Percentiles rank a stretch among this genome's conserved stretches.
These are phyloP conservation scores for Aspergillus chevalieri DNA, from an alignment of 2,329 filamentous ascomycete species.

Conservation along the genomic window DNA sequence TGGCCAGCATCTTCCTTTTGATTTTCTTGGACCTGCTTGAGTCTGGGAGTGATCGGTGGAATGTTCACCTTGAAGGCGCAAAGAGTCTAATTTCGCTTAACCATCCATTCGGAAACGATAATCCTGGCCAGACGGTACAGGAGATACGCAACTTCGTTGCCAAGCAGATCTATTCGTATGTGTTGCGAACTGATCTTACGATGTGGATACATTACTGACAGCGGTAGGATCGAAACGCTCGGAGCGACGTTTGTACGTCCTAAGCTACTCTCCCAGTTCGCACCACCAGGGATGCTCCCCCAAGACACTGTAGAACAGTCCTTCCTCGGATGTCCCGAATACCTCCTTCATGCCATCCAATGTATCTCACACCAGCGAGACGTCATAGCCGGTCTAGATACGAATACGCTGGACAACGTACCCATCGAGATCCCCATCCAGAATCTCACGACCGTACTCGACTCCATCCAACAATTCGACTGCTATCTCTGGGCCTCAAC, in stretches of 20 bases:
- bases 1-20: slow-evolving; percentile 30
- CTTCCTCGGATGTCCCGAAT: slow-evolving; percentile 32
- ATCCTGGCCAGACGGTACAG: slow-evolving; percentile 22
- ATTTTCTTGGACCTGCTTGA: slow-evolving; percentile 28
- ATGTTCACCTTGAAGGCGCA: slow-evolving; percentile 27
- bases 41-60: slow-evolving; percentile 29
- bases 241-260: slow-evolving; percentile 3
- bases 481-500: slow-evolving; percentile 20
- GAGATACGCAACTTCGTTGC: slow-evolving; percentile 24
- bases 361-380: slow-evolving; percentile 22
- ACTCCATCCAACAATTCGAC: slow-evolving; percentile 19
- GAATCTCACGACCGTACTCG: slow-evolving; percentile 11
- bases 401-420: neutral
- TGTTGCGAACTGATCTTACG: neutral
- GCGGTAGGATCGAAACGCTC: slow-evolving; percentile 3
- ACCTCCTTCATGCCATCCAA: slow-evolving; percentile 24
- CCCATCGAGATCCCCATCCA: slow-evolving; percentile 5
- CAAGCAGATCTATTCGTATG: slow-evolving; percentile 25
- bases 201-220: neutral
- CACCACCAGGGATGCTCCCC: slow-evolving; percentile 5
- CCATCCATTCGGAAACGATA: slow-evolving; percentile 7
- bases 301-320: slow-evolving; percentile 27
- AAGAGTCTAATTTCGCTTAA: slow-evolving; percentile 21
- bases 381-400: slow-evolving; percentile 8
- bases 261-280: neutral